These are phyloP conservation scores for Pyrrhoderma lamaoense DNA, from an alignment of 1,284 basidiomycete genomes.

Conservation along the genomic window DNA sequence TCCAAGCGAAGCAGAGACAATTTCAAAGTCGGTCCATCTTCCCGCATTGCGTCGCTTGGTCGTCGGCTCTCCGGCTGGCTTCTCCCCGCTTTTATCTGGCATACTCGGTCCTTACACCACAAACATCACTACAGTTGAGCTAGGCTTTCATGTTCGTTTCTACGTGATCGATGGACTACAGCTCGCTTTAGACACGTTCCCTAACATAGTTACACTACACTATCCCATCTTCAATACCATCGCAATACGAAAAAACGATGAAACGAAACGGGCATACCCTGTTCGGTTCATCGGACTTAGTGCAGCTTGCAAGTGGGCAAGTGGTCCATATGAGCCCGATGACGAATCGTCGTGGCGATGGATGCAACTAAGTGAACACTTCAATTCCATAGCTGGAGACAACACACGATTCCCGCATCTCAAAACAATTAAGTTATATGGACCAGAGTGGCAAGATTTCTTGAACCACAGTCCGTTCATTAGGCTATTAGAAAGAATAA, in stretches of 20 bases:
- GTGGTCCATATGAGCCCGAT: no score
- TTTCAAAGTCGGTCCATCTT: slow-evolving; percentile 3
- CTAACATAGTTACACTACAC: background rate
- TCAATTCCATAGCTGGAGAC: background rate
- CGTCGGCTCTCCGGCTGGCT: background rate
- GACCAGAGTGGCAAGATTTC: slow-evolving; percentile 6
- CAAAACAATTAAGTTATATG: background rate
- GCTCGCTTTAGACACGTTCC: slow-evolving; percentile 1
- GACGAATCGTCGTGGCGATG: background rate
- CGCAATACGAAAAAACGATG: slow-evolving; percentile 1
- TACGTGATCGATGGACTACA: background rate
- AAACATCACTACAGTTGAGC: slow-evolving; percentile 1
- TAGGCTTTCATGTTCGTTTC: slow-evolving; percentile 1
- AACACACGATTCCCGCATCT: slow-evolving; percentile 1
- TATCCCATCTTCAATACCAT: slow-evolving; percentile 5
- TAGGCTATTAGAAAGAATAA: no score
- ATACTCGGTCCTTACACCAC: background rate
- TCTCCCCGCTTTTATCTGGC: slow-evolving; percentile 8
- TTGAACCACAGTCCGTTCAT: no score
- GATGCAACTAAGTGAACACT: background rate
- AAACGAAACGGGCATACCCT: no score
- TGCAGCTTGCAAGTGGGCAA: no score
- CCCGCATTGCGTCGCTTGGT: slow-evolving; percentile 3
- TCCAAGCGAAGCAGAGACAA: background rate
- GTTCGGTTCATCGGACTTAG: no score